Percentiles rank a stretch among this genome's conserved stretches.
phyloP scores from a whole-genome alignment of 169 alveolate genomes.

The Eimeria sp. region DNA sequence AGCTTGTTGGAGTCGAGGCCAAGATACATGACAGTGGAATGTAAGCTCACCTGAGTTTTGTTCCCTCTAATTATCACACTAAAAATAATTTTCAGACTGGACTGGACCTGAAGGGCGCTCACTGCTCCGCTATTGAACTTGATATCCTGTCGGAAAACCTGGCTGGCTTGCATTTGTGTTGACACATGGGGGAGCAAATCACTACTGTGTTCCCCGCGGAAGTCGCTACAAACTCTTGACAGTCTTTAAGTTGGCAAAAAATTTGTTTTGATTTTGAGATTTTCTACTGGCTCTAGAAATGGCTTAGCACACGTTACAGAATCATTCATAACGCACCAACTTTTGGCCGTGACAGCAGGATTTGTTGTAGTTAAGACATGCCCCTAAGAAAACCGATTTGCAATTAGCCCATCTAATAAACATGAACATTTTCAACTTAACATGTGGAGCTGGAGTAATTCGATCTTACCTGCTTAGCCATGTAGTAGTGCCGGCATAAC shows the following conservation, averaged over 20 bases:
- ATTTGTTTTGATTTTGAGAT: background rate
- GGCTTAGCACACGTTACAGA: background rate
- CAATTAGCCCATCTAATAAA: background rate
- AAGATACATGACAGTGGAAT: slow-evolving; percentile 51
- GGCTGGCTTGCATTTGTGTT: slow-evolving; percentile 33
- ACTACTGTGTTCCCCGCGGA: background rate
- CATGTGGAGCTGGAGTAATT: background rate
- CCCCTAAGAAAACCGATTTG: background rate
- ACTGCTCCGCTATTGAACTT: slow-evolving; percentile 47
- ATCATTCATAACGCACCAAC: background rate
- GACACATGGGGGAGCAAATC: background rate
- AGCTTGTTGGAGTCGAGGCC: slow-evolving; percentile 61
- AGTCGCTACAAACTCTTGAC: background rate
- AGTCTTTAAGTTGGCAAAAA: background rate
- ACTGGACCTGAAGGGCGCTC: slow-evolving; percentile 68
- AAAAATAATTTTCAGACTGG: slow-evolving; percentile 34
- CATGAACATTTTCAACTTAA: background rate
- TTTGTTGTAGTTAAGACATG: background rate
- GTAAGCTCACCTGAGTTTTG: background rate
- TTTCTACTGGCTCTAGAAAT: background rate
- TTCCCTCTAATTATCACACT: background rate
- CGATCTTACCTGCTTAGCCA: background rate
- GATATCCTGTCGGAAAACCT: background rate
- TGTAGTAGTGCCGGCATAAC: background rate
- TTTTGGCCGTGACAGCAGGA: background rate